Base-by-base conservation (phyloP, 139 green algal species). In the Coelastrella sp. region DNA sequence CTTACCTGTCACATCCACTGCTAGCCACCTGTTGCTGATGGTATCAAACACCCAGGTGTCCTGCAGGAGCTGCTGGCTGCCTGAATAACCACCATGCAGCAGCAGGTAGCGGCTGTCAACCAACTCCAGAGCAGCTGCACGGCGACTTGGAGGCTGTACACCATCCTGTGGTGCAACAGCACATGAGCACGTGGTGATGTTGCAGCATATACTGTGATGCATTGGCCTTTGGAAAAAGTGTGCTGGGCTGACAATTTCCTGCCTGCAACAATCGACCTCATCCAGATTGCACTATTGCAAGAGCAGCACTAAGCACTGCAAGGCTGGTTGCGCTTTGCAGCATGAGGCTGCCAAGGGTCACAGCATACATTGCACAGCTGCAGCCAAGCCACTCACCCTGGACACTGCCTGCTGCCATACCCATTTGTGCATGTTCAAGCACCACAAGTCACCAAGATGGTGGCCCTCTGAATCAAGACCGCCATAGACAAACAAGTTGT, bases 31-130 rank as follows among this genome's bases (percentile, higher is more conserved):
- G 30, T 51, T 48, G 8, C 79, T 88, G 27, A 40, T 6, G 0
- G 84, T 91, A 83, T 93, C 90, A 38, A 91, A 87, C 23, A 88
- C 69, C 30, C 74, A 84, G 5, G 41, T 81, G 59, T 91, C 85
- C 21, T 25, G 40, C 77, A 92, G 72, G 43, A 87, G 25, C 4
- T 45, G 25, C 11, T 41, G 15, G 3, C 27, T 30, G 7, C 89
- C 90, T 62, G 91, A 73, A 64, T 89, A 93, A 37, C 90, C 90
- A 34, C 90, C 90, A 63, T 91, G 87, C 21, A 93, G 63, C 53
- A 92, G 40, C 68, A 93, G 69, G 74, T 92, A 89, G 32, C 85
- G 86, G n/a, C 76, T 85, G 4, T 76, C 72, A 27, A 92, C 62
- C 41, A 90, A 59, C 30, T 81, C 86, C 4, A 62, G 25, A 0